A percentile compares a stretch with the other conserved stretches of the same genome.
phyloP scores from a whole-genome alignment of 78 protist species.

The Anaeramoeba flamelloides region DNA sequence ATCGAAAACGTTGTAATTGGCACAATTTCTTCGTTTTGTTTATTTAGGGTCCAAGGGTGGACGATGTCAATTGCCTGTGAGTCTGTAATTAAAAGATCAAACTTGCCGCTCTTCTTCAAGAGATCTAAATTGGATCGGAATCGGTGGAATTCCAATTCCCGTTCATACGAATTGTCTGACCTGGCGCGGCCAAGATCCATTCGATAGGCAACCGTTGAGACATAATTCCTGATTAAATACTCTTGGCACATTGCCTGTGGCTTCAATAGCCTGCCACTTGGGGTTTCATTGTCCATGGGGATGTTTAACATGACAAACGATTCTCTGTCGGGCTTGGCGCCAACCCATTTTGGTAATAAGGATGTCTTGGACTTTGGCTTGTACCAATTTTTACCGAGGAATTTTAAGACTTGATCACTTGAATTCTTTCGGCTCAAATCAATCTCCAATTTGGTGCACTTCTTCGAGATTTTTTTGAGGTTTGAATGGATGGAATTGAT shows the following conservation, averaged over 20 bases:
- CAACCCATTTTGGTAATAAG: neutral
- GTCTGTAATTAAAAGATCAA: neutral
- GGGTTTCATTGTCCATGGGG: neutral
- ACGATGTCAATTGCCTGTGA: neutral
- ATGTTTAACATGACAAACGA: neutral
- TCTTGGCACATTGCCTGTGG: neutral
- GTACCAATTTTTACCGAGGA: neutral
- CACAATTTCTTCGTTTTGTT: neutral
- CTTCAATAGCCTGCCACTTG: neutral
- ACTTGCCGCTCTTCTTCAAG: neutral
- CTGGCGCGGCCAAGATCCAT: neutral
- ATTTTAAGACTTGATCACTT: neutral
- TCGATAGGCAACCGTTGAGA: neutral
- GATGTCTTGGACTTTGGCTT: neutral
- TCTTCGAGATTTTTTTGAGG: neutral
- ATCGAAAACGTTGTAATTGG: constrained; percentile 22
- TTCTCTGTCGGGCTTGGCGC: neutral
- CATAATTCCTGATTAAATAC: neutral
- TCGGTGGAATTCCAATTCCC: neutral
- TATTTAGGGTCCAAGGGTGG: neutral
- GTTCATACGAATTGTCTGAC: neutral
- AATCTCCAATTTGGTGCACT: neutral
- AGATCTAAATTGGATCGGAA: neutral
- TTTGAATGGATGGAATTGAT: neutral
- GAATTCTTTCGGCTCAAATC: neutral